Conservation (phyloP, 1,139 yeast species). For the Pichia sp. region DNA sequence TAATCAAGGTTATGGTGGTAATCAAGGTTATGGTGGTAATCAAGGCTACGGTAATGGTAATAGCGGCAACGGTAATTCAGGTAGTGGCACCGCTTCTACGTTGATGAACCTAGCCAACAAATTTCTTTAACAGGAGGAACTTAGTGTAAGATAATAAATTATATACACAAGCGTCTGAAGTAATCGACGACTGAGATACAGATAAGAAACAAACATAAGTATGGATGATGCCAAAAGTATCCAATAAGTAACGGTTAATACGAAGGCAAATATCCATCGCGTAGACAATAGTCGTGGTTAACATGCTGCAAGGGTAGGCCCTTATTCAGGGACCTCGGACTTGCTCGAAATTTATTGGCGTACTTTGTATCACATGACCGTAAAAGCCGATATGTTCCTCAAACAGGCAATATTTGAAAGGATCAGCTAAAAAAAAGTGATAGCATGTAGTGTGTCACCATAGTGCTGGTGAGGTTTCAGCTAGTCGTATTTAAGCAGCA, state of each 20-base stretch:
- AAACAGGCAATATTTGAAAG: background rate
- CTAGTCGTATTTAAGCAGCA: too few species aligned
- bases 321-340: too few species aligned
- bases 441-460: too few species aligned
- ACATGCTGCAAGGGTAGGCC: too few species aligned
- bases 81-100: constrained; percentile 6
- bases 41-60: background rate
- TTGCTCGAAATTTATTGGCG: background rate
- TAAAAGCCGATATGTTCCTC: constrained; percentile 1
- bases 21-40: constrained; percentile 1
- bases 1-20: background rate
- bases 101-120: constrained; percentile 15
- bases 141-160: background rate
- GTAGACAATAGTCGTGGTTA: too few species aligned
- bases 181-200: background rate
- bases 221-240: background rate
- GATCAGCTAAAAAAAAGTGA: background rate
- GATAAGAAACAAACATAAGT: background rate
- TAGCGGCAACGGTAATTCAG: background rate
- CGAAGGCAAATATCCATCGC: too few species aligned
- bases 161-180: background rate
- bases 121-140: constrained; percentile 4
- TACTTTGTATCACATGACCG: background rate
- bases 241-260: background rate
- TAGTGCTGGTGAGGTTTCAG: too few species aligned